Base-by-base conservation (phyloP, 768 basidiomycete species). In the Russula lepida region DNA sequence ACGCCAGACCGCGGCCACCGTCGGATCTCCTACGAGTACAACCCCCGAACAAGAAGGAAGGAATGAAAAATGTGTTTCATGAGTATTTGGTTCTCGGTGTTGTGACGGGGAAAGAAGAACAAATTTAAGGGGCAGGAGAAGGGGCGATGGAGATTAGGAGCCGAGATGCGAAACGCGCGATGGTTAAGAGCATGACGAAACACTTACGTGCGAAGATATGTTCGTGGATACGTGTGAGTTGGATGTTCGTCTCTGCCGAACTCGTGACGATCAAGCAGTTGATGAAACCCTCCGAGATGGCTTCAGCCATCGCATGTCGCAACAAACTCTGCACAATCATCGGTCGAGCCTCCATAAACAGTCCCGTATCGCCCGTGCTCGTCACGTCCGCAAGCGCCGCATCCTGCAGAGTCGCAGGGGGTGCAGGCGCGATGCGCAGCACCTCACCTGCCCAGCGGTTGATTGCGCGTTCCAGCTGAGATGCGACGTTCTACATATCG, bases 1-100 rank as follows among this genome's bases (percentile, higher is more conserved):
- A 25, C 92, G 83, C 92, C 92, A 94, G 21, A 94, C 91, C 43
- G 83, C 81, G 0, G 92, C 92, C n/a, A 94, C 89, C 4, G 89
- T 85, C 13, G 92, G 85, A 68, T 93, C 89, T 54, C 89, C 89
- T 92, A 67, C 11, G 19, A 44, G 28, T 37, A 12, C 15, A 33
- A 41, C 6, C 30, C 13, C 35, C 35, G n/a, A 35, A 35, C 35
- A 5, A 19, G 23, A 17, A 28, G 8, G 27, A 49, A 27, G n/a
- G n/a, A n/a, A n/a, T n/a, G n/a, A n/a, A n/a, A n/a, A n/a, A n/a
- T n/a, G n/a, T n/a, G n/a, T n/a, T n/a, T n/a, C n/a, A 49, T 28
- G 3, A 30, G 48, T 27, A 17, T 7, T 30, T 19, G 28, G 28
- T 49, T 17, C 3, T 49, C 19, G 5, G 46, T 13, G 6, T 11